Evolutionary conservation across 1,139 yeast species (phyloP).

Genomic region (Magnusiomyces suaveolens): DNA sequence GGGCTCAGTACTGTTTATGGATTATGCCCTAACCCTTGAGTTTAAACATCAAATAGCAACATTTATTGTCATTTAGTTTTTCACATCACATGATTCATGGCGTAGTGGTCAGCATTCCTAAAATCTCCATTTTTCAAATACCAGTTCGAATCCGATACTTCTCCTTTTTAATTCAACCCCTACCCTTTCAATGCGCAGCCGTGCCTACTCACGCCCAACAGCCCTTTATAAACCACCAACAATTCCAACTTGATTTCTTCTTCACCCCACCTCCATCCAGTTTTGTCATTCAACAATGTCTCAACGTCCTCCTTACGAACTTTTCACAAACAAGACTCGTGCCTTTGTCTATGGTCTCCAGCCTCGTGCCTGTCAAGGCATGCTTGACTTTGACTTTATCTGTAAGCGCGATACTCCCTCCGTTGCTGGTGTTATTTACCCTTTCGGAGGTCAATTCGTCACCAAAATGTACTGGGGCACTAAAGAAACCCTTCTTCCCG

Average conservation of each 20-base stretch:
- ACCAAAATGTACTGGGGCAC: slow-evolving; percentile 44
- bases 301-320: slow-evolving; percentile 27
- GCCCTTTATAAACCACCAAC: neutral
- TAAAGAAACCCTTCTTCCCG: slow-evolving; percentile 39
- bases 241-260: too few relatives aligned
- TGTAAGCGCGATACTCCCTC: slow-evolving; percentile 40
- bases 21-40: neutral
- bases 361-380: slow-evolving; percentile 42
- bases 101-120: neutral
- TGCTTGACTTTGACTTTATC: slow-evolving; percentile 41
- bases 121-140: too few relatives aligned
- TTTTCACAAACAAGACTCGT: slow-evolving; percentile 36
- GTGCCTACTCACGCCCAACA: too few relatives aligned
- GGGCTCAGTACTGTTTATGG: neutral
- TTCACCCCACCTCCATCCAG: neutral
- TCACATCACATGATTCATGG: neutral
- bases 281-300: slow-evolving; percentile 7
- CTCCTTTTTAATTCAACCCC: neutral
- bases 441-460: slow-evolving; percentile 40
- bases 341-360: slow-evolving; percentile 39
- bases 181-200: neutral
- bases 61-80: too few relatives aligned
- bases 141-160: too few relatives aligned
- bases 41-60: neutral
- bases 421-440: slow-evolving; percentile 42